Evolutionary conservation across 2,329 filamentous ascomycete genomes (phyloP), one percentile per base, ranked within the genome.

Genomic region (Byssothecium circinans): DNA sequence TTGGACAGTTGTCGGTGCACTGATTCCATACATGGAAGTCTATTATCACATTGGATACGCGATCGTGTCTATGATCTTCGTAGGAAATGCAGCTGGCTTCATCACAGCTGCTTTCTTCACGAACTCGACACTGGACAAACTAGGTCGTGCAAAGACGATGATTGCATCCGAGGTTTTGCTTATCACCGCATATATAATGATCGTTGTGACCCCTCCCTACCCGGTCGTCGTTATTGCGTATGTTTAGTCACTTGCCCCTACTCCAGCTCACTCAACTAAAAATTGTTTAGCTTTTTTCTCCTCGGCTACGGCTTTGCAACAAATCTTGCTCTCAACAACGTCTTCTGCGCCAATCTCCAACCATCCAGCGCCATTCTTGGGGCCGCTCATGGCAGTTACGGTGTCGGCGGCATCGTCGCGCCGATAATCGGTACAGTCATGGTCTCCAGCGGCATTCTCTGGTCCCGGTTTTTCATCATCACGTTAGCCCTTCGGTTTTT

Each of bases 11-110:
- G 83, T 88, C 1, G 89, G 89, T 62, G 88, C 89, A 10, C 64
- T 94, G 47, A 88, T 95, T 57, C 89, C 89, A 0, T 90, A 90
- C 62, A 87, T 95, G 69, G 87, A 92, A 66, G 77, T 74, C 67
- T 82, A 87, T 60, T 95, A 92, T 63, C 57, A 78, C 48, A 89
- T 94, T 46, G 86, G 85, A 34, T 92, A 94, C 66, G 86, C 84
- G 2, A 72, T 89, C 8, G 87, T 94, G 2, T 92, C 89, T 2
- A 75, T 92, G 30, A 88, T 95, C 61, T 95, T 94, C 74, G 81
- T 94, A 23, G 82, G 85, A 36, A 88, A 88, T 58, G 88, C 89
- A 0, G 55, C 86, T 4, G 89, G 89, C 14, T 95, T 90, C 72
- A 84, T 95, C 61, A 68, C 79, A 11, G 86, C 87, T 1, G 89